A percentile compares a stretch with the other conserved stretches of the same genome.
phyloP scores from a whole-genome alignment of 140 eudicot species.

The Senecio squalidus region DNA sequence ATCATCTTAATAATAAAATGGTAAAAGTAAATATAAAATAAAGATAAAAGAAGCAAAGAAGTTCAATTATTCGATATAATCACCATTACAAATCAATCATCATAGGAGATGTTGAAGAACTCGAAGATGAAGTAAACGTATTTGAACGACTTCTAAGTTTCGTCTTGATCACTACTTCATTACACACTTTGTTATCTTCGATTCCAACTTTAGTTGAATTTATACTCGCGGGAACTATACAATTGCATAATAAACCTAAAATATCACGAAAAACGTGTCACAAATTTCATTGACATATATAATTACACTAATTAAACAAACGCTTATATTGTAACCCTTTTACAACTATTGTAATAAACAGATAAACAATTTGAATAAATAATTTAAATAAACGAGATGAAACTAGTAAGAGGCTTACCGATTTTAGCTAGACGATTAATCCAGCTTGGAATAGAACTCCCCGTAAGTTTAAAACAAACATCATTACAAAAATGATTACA shows the following conservation, averaged over 20 bases:
- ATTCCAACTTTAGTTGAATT: conserved; percentile 58
- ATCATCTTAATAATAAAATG: no score
- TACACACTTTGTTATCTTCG: conserved; percentile 45
- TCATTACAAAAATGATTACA: conserved; percentile 94
- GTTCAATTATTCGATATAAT: no score
- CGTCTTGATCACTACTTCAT: conserved; percentile 41
- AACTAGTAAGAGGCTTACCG: conserved; percentile 54
- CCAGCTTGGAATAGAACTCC: conserved; percentile 78
- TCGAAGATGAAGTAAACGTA: conserved; percentile 39
- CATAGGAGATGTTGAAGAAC: conserved; percentile 22
- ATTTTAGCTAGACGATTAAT: conserved; percentile 87
- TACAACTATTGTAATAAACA: no score
- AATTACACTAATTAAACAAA: no score
- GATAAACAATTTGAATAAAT: no score
- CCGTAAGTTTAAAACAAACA: conserved; percentile 57
- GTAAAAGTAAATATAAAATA: no score
- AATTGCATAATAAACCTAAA: conserved; percentile 67
- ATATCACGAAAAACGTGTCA: conserved; percentile 5
- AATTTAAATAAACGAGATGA: no score
- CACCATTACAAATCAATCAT: no score
- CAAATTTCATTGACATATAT: not conserved
- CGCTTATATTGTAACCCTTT: no score
- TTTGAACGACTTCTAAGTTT: conserved; percentile 37
- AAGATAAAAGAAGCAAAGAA: no score
- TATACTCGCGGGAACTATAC: conserved; percentile 60